Evolutionary conservation across 1,284 basidiomycete genomes (phyloP).

Genomic region (Rhodotorula sp.): DNA sequence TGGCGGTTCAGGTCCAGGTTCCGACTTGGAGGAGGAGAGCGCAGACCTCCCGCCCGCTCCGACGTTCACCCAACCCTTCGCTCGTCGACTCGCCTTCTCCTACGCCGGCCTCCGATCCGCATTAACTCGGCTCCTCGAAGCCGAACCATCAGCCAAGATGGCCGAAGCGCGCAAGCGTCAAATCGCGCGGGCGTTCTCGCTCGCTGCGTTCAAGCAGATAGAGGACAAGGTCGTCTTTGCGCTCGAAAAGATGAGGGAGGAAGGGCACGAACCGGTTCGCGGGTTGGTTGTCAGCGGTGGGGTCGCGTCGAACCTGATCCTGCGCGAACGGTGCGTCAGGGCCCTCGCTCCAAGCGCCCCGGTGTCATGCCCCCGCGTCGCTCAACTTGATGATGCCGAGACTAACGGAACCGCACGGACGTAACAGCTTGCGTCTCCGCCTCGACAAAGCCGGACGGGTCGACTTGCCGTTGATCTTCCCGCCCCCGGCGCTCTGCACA

Average conservation of each 20-base stretch:
- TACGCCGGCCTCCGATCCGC: constrained; percentile 61
- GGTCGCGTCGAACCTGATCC: constrained; percentile 76
- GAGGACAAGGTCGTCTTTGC: constrained; percentile 69
- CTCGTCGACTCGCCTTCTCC: constrained; percentile 65
- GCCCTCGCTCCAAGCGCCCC: too few species aligned
- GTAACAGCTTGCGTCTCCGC: constrained; percentile 54
- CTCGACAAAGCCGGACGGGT: constrained; percentile 51
- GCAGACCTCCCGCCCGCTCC: neutral
- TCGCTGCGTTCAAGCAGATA: constrained; percentile 67
- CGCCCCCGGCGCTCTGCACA: constrained; percentile 75
- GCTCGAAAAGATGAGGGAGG: constrained; percentile 56
- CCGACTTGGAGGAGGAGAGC: too few species aligned
- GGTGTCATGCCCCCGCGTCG: too few species aligned
- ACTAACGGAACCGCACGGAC: neutral
- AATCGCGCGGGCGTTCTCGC: constrained; percentile 71
- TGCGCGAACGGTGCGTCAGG: constrained; percentile 62
- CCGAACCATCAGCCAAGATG: constrained; percentile 19
- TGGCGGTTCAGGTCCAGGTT: too few species aligned
- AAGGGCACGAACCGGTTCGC: constrained; percentile 52
- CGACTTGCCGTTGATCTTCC: constrained; percentile 57
- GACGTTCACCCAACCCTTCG: constrained; percentile 59
- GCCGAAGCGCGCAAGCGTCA: constrained; percentile 42
- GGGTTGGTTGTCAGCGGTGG: constrained; percentile 79
- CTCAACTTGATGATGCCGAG: neutral
- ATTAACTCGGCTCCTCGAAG: constrained; percentile 23